A percentile compares a stretch with the other conserved stretches of the same genome.
Evolutionary conservation across 75 land plant species (phyloP).

Genomic region (Picea glauca): DNA sequence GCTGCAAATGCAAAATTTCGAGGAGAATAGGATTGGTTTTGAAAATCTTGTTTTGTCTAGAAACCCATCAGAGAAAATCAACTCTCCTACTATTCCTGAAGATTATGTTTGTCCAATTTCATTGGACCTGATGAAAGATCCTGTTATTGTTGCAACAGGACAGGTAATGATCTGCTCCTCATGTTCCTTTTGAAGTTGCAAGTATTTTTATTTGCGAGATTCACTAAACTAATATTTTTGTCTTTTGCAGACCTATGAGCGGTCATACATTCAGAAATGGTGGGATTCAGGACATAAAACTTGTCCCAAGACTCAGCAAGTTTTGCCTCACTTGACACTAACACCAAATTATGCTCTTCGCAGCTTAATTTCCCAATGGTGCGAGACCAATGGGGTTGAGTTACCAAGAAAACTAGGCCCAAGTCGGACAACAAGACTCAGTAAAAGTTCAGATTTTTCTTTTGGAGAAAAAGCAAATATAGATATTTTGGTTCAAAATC

Average conservation of each 20-base stretch:
- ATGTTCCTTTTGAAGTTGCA: background rate
- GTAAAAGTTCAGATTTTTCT: constrained; percentile 14
- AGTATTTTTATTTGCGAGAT: background rate
- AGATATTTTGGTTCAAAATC: constrained; percentile 29
- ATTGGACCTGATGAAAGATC: constrained; percentile 89
- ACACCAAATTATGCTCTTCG: constrained; percentile 89
- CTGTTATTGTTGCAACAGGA: constrained; percentile 91
- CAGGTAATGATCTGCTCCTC: constrained; percentile 41
- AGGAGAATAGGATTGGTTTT: constrained; percentile 20
- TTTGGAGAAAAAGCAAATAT: constrained; percentile 42
- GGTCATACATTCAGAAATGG: constrained; percentile 83
- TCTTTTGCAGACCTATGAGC: constrained; percentile 78
- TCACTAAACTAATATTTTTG: constrained; percentile 3
- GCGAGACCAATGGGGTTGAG: constrained; percentile 71
- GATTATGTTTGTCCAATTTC: constrained; percentile 86
- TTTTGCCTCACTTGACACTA: constrained; percentile 46
- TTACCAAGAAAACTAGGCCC: constrained; percentile 36
- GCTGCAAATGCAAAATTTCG: constrained; percentile 9
- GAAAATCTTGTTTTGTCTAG: constrained; percentile 22
- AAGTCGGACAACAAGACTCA: constrained; percentile 14
- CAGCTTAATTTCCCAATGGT: constrained; percentile 82
- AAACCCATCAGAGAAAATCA: constrained; percentile 5
- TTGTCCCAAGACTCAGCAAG: constrained; percentile 85
- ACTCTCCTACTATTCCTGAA: constrained; percentile 12
- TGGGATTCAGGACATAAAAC: constrained; percentile 73